A percentile compares a stretch with the other conserved stretches of the same genome.
These are phyloP conservation scores for Pseudohalonectria lignicola DNA, from an alignment of 2,329 filamentous ascomycete genomes.

Conservation along the genomic window DNA sequence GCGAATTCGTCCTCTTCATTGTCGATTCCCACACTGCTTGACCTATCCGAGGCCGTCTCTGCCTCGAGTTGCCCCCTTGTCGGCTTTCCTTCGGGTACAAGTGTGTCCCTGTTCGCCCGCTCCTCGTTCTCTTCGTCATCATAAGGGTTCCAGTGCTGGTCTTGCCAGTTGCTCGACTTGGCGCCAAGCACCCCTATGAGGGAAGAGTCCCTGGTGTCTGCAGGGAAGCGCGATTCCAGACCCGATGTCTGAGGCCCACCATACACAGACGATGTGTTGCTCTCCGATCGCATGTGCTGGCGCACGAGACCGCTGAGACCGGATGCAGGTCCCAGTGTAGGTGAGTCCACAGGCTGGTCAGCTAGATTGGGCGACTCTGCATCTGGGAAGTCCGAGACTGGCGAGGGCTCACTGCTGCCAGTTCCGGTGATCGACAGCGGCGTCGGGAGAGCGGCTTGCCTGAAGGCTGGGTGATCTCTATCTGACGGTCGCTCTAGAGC, in stretches of 20 bases:
- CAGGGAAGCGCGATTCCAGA: constrained; percentile 26
- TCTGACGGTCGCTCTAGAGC: constrained; percentile 38
- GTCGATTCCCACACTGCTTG: constrained; percentile 22
- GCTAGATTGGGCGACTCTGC: too few species aligned
- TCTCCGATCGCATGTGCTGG: constrained; percentile 73
- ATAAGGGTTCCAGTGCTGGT: constrained; percentile 13
- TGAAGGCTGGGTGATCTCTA: constrained; percentile 42
- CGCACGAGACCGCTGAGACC: constrained; percentile 75
- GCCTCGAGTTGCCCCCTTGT: not conserved
- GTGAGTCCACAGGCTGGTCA: constrained; percentile 58
- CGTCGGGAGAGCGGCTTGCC: constrained; percentile 30
- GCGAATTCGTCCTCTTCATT: constrained; percentile 60
- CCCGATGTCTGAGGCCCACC: constrained; percentile 25
- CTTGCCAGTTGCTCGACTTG: constrained; percentile 33
- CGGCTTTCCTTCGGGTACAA: not conserved
- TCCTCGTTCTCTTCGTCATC: not conserved
- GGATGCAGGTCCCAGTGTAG: constrained; percentile 59
- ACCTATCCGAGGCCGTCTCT: constrained; percentile 1
- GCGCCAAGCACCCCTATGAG: constrained; percentile 11
- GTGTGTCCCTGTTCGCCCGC: not conserved
- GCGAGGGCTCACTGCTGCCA: constrained; percentile 14
- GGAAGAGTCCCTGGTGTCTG: constrained; percentile 17
- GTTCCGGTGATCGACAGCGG: constrained; percentile 25
- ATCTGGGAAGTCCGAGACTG: not conserved
- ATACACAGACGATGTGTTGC: constrained; percentile 72